A percentile compares a stretch with the other conserved stretches of the same genome.
These are phyloP conservation scores for Trichosporon ovoides DNA, from an alignment of 1,284 basidiomycete species.

Conservation along the genomic window DNA sequence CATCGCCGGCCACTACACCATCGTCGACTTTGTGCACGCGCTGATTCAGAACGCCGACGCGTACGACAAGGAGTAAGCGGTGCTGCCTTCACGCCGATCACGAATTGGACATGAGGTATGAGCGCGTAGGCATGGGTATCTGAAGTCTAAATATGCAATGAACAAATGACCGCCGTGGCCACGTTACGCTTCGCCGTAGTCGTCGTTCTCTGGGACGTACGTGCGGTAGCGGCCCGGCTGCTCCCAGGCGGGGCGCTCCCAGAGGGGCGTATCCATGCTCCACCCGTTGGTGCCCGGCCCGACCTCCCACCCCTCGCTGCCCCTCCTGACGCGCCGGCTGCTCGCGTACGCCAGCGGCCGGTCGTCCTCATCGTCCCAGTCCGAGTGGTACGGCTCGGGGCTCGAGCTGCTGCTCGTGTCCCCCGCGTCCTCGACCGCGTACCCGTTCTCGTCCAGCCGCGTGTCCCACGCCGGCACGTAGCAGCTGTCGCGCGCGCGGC, in stretches of 20 bases:
- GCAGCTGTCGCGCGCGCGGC: slow-evolving; percentile 54
- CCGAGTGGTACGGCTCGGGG: slow-evolving; percentile 44
- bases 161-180: background rate
- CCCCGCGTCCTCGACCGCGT: slow-evolving; percentile 31
- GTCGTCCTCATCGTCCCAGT: slow-evolving; percentile 49
- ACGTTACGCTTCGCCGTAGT: background rate
- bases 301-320: slow-evolving; percentile 75
- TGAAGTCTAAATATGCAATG: background rate
- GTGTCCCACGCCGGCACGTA: slow-evolving; percentile 15
- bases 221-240: slow-evolving; percentile 17
- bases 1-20: slow-evolving; percentile 34
- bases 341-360: slow-evolving; percentile 15
- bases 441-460: slow-evolving; percentile 54
- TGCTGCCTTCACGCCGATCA: too few relatives aligned
- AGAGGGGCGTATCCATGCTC: background rate
- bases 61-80: slow-evolving; percentile 33
- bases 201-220: slow-evolving; percentile 10
- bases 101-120: too few relatives aligned
- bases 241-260: slow-evolving; percentile 19
- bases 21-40: slow-evolving; percentile 44
- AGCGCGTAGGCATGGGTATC: background rate
- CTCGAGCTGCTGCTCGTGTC: slow-evolving; percentile 29
- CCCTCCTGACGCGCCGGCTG: slow-evolving; percentile 53
- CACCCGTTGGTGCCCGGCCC: slow-evolving; percentile 28
- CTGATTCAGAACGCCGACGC: slow-evolving; percentile 45